A percentile compares a stretch with the other conserved stretches of the same genome.
phyloP scores from a whole-genome alignment of 805 yeast genomes.

The Ogataea thermomethanolica region DNA sequence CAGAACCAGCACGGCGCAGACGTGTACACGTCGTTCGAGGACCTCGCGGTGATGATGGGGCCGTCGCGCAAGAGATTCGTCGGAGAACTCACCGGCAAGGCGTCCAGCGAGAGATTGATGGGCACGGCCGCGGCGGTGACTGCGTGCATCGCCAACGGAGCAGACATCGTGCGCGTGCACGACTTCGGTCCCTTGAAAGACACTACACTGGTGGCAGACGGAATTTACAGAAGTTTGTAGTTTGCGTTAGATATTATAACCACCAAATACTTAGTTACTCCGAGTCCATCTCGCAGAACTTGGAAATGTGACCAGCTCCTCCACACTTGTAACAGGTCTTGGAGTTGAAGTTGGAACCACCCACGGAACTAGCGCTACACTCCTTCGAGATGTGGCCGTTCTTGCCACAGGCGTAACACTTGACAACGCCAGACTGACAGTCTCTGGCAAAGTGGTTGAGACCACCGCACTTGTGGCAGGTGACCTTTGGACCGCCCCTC shows the following conservation, averaged over 20 bases:
- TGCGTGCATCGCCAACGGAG: slow-evolving; percentile 60
- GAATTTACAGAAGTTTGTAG: slow-evolving; percentile 45
- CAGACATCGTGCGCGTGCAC: slow-evolving; percentile 86
- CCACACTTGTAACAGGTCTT: slow-evolving; percentile 75
- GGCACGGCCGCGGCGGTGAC: slow-evolving; percentile 77
- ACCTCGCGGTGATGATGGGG: slow-evolving; percentile 73
- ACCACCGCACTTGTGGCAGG: slow-evolving; percentile 90
- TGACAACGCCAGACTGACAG: slow-evolving; percentile 62
- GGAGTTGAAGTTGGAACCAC: slow-evolving; percentile 42
- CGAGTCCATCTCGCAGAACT: slow-evolving; percentile 49
- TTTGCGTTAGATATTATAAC: slow-evolving; percentile 8
- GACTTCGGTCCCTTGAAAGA: slow-evolving; percentile 62
- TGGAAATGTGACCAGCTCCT: slow-evolving; percentile 82
- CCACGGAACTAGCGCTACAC: slow-evolving; percentile 53
- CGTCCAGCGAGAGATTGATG: slow-evolving; percentile 59
- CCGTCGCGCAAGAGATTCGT: slow-evolving; percentile 87
- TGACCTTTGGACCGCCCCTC: slow-evolving; percentile 36
- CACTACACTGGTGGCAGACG: slow-evolving; percentile 64
- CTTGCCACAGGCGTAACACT: slow-evolving; percentile 92
- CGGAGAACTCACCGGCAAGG: slow-evolving; percentile 64
- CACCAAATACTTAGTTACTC: slow-evolving; percentile 5
- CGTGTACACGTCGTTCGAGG: slow-evolving; percentile 41
- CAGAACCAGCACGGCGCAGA: slow-evolving; percentile 16
- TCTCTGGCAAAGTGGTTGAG: slow-evolving; percentile 92
- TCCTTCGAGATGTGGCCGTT: slow-evolving; percentile 87